Base-by-base conservation (phyloP, 78 protist genomes). In the Pigoraptor vietnamica region DNA sequence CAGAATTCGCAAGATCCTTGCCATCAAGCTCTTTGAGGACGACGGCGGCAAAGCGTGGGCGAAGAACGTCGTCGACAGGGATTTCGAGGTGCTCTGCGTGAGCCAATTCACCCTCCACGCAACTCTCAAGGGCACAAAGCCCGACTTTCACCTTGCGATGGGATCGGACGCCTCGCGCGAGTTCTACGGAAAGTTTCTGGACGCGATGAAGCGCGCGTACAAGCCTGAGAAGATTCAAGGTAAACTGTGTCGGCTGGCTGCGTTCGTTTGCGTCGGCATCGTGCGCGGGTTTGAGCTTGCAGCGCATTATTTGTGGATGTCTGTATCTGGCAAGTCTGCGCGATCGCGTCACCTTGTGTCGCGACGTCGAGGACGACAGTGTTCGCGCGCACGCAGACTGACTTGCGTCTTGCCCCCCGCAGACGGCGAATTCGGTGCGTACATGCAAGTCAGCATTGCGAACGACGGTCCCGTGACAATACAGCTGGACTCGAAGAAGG, bases 401-500 rank as follows among this genome's bases (percentile, higher is more conserved):
- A 35, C 1, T 1, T 33, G 48, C 29, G 33, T 37, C 9, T 21
- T 35, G 55, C n/a, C 0, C 9, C 23, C 2, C 32, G 37, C 87
- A 92, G 94, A 93, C 40, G 97, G 97, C 24, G 36, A 40, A 55
- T 96, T 96, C 92, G 96, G 95, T 35, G 97, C 95, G 21, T 67
- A 82, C 92, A 96, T 96, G 97, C 88, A 90, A 33, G 97, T 96
- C 21, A 25, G 32, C 32, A 23, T 95, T 1, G 83, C 39, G 14
- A 96, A 96, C 89, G 97, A 96, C 39, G 97, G 97, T 1, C 97
- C 97, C 9, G 95, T 95, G 33, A 96, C 97, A 0, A 81, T 96
- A 6, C 67, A 48, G 67, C 67, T 48, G 6, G 67, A 48, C 14
- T 48, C 67, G 67, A 6, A 14, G 14, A 48, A 48, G 67, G 67